Evolutionary conservation across 2,329 filamentous ascomycete genomes (phyloP), one percentile per base, ranked within the genome.

Genomic region (Emergomyces orientalis): DNA sequence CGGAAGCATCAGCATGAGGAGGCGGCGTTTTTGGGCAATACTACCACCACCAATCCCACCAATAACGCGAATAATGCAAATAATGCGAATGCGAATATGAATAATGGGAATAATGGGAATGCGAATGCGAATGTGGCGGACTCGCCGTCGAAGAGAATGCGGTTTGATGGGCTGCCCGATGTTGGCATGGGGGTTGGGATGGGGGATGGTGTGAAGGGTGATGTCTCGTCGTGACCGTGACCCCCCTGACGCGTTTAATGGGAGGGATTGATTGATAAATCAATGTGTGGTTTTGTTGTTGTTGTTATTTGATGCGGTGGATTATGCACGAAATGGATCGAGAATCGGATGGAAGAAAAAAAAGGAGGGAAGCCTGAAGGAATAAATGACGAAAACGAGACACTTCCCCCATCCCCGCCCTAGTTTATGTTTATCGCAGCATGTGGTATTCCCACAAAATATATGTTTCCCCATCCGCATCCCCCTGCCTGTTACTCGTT

Each of bases 1-100:
- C 75, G 75, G 62, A 77, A 77, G 63, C 75, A 75, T 57, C 74
- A 73, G 4, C 74, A 76, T 22, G 72, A 74, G 27, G 75, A 77
- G n/a, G 66, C 71, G 1, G 69, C 67, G 56, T 76, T 73, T 63
- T 62, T 76, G 51, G 69, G 67, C 17, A 62, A 63, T 37, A 71
- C 45, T 25, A 71, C n/a, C 47, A 17, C 25, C 9, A 6, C 47
- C n/a, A 27, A 51, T 27, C 3, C 25, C 22, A 11, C 22, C 47
- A 51, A 51, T 17, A 27, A 17, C 25, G 22, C 22, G 22, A 51
- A 51, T 17, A 51, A 27, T 17, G 47, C 22, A 1, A 51, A 51
- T 27, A 49, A 27, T 51, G n/a, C 47, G 1, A 22, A 51, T 11
- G 9, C 9, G 6, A 37, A 37, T 37, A 37, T 32, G 32, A 32